phyloP scores from a whole-genome alignment of 805 yeast genomes.

The Lipomyces lipofer region DNA sequence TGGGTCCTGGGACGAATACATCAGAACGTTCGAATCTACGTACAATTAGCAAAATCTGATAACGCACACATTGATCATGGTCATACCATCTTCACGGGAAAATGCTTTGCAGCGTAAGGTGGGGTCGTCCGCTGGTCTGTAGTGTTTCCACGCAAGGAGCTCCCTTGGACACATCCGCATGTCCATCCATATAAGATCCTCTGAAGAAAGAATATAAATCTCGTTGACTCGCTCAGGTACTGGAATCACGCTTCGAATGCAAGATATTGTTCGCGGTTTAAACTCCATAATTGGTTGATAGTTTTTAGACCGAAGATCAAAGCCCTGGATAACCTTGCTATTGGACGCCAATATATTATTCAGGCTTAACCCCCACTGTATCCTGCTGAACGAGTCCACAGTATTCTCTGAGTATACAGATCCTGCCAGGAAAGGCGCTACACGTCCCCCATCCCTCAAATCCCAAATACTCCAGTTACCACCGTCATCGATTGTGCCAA shows the following conservation, averaged over 20 bases:
- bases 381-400: not conserved
- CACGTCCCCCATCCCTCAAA: slow-evolving; percentile 25
- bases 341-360: slow-evolving; percentile 20
- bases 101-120: slow-evolving; percentile 42
- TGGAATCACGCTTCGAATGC: slow-evolving; percentile 5
- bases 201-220: slow-evolving; percentile 62
- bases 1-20: slow-evolving; percentile 42
- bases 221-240: slow-evolving; percentile 37
- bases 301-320: slow-evolving; percentile 15
- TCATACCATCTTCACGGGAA: slow-evolving; percentile 7
- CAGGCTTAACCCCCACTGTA: slow-evolving; percentile 24
- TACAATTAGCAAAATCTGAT: slow-evolving; percentile 32
- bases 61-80: slow-evolving; percentile 37
- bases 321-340: slow-evolving; percentile 5
- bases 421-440: slow-evolving; percentile 26
- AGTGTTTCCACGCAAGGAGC: slow-evolving; percentile 73
- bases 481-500: slow-evolving; percentile 45
- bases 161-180: slow-evolving; percentile 45
- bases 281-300: not conserved
- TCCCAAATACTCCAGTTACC: slow-evolving; percentile 47
- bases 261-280: slow-evolving; percentile 1
- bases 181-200: slow-evolving; percentile 59
- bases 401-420: not conserved
- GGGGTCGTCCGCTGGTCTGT: slow-evolving; percentile 54
- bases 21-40: slow-evolving; percentile 31